Base-by-base conservation (phyloP, 441 rosid species). In the Aquilaria agallochum region DNA sequence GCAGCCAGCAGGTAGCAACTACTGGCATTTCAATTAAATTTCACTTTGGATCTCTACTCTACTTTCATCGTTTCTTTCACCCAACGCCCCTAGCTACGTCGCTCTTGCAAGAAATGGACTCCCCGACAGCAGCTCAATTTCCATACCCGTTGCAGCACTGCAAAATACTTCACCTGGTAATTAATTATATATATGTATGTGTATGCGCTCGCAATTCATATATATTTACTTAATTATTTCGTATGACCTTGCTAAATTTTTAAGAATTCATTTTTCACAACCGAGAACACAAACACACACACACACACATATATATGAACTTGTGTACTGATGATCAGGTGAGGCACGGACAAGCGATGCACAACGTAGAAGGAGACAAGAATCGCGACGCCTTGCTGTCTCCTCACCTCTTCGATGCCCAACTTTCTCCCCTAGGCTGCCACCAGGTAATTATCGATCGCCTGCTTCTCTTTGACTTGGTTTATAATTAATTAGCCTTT, bases 321-420 rank as follows among this genome's bases (percentile, higher is more conserved):
- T 20, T 20, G 27, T 20, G 27, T 20, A 20, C 27, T 40, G 5
- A 40, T 40, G 5, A 40, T 48, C 68, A 65, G 68, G 56, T 65
- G 32, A 65, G 68, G 57, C 68, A 65, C 13, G 68, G 68, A 50
- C 68, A 65, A 57, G 68, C 68, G 5, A 65, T 65, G 68, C 68
- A 65, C 20, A 65, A 65, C 20, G 68, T 65, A 3, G 68, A 65
- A 65, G 68, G 68, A 40, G 68, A 65, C 51, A 65, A 9, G 44
- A 44, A 65, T 32, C 68, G 63, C 0, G 55, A 57, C 0, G 62
- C 62, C 27, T 31, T 65, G 51, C 33, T 57, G 33, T 65, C 68
- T 13, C 57, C 50, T 50, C 68, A 65, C 51, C 68, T 65, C 2
- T 65, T 65, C 44, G 68, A 65, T 50, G 68, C 68, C n/a, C 14